Percentiles rank a stretch among this genome's conserved stretches.
Evolutionary conservation across 2,329 filamentous ascomycete genomes (phyloP).

Genomic region (Aspergillus hiratsukae): DNA sequence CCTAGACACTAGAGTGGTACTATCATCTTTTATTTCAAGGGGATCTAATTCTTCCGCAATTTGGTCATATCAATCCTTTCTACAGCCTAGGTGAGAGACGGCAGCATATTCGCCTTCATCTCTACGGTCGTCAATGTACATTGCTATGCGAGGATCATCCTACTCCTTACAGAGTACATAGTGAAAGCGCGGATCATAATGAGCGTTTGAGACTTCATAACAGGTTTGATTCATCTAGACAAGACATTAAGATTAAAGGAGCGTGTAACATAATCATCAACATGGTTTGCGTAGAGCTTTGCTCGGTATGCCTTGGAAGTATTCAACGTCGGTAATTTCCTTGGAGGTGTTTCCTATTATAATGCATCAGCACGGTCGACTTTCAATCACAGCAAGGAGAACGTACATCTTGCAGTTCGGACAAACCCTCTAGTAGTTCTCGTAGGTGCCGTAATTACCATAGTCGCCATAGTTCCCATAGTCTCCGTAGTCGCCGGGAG

Average conservation of each 20-base stretch:
- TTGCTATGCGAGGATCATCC: not conserved
- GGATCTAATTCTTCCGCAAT: no score
- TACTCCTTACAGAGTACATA: not conserved
- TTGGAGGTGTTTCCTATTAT: not conserved
- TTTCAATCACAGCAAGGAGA: not conserved
- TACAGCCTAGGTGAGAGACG: no score
- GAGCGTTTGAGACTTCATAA: not conserved
- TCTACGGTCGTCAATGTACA: not conserved
- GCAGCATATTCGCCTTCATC: no score
- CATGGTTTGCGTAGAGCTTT: no score
- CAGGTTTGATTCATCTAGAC: not conserved
- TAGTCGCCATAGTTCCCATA: constrained; percentile 9
- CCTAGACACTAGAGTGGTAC: not conserved
- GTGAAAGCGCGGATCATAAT: not conserved
- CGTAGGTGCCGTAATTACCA: constrained; percentile 9
- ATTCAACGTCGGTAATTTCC: not conserved
- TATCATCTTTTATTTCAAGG: not conserved
- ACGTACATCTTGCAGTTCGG: not conserved
- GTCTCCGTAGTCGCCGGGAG: not conserved
- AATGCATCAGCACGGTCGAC: not conserved
- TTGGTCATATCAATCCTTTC: not conserved
- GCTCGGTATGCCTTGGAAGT: not conserved
- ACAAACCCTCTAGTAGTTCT: constrained; percentile 1
- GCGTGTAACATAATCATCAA: not conserved
- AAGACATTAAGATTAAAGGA: not conserved